A percentile compares a stretch with the other conserved stretches of the same genome.
Conservation (phyloP, 306 rosid species). For the Sophora flavescens region DNA sequence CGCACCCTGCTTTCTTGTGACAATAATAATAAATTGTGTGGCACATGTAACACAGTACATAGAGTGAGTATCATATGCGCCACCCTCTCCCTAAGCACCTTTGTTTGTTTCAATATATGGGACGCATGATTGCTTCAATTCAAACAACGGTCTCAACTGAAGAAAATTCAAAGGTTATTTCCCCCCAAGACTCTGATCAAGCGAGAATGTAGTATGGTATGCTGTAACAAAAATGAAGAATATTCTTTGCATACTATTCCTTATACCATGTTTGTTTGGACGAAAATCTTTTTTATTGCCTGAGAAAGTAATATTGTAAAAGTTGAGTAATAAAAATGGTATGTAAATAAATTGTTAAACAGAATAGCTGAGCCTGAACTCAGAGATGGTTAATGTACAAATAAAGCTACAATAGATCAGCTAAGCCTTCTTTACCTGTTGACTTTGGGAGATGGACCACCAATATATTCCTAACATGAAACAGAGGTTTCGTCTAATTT, state of each 20-base stretch:
- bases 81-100: slow-evolving; percentile 23
- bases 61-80: slow-evolving; percentile 21
- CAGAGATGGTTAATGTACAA: slow-evolving; percentile 2
- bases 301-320: not conserved
- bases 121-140: slow-evolving; percentile 48
- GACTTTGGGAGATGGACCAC: slow-evolving; percentile 38
- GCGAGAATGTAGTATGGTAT: not conserved
- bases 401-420: not conserved
- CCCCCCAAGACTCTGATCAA: no score
- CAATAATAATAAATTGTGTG: slow-evolving; percentile 33
- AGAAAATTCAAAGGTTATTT: no score
- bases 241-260: not conserved
- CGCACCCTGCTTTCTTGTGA: slow-evolving; percentile 38
- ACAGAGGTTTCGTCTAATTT: no score
- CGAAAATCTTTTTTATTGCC: not conserved
- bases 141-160: slow-evolving; percentile 22
- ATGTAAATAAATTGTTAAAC: not conserved
- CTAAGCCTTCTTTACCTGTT: not conserved
- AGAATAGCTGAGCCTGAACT: not conserved
- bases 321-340: not conserved
- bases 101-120: slow-evolving; percentile 41
- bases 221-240: not conserved
- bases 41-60: slow-evolving; percentile 35
- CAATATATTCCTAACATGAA: slow-evolving; percentile 23
- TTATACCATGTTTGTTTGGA: no score